Base-by-base conservation (phyloP, 345 rosid genomes). In the Brassica incana region DNA sequence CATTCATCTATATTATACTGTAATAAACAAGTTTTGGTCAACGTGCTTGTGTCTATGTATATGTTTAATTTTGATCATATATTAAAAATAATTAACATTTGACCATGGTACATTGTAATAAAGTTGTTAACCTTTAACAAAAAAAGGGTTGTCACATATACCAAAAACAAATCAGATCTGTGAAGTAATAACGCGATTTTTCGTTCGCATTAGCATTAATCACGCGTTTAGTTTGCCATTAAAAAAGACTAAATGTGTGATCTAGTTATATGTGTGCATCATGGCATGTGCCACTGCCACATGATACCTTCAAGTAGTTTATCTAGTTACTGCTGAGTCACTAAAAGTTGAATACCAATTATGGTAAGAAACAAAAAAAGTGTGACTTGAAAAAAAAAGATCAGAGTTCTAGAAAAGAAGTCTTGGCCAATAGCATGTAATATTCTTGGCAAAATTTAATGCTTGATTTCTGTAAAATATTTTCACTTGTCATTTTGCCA, bases 161-260 rank as follows among this genome's bases (percentile, higher is more conserved):
- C 75, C 83, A 69, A 75, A 80, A 75, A 38, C 67, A 54, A 75
- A 80, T 80, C 79, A 70, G 72, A 80, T 80, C 76, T 80, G 50
- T 25, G 68, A 29, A 63, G 27, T 60, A 74, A 50, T 69, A 14
- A 52, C 58, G 56, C 18, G 45, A 48, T 20, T 73, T 76, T 59
- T 73, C 64, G n/a, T 61, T 61, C 20, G 8, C 36, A 67, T 61
- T 16, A 69, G 79, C 75, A 74, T 52, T 74, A 74, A 63, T 74
- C 79, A 74, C 61, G 61, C 76, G 18, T 69, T 74, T 32, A 14
- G 62, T 29, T 79, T 60, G 15, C 25, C 52, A 27, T 8, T 18
- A 18, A 20, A 54, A 71, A 36, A 40, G 72, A 40, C 48, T 71
- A 6, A 52, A 48, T 54, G 6, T 69, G 6, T 62, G 35, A 27